Conservation (phyloP, 495 filamentous ascomycete genomes). For the Xylaria castorea region DNA sequence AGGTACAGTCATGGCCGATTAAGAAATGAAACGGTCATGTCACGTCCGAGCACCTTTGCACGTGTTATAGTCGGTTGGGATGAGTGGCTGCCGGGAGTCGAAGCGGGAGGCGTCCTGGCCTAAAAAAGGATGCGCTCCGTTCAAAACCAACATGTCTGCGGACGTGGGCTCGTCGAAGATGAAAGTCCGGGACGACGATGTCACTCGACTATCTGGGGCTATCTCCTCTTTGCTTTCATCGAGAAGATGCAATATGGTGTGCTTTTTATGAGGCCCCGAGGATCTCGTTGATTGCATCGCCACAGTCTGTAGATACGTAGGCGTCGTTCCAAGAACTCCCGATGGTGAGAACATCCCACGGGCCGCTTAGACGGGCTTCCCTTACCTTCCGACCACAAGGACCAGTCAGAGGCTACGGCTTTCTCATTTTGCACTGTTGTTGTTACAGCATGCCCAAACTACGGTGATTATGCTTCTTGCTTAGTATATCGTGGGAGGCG, state of each 20-base stretch:
- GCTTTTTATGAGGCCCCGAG: neutral
- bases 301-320: neutral
- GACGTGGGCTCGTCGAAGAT: neutral
- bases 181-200: neutral
- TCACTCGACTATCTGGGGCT: neutral
- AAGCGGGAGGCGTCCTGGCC: neutral
- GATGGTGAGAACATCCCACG: neutral
- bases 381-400: neutral
- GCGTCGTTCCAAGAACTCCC: neutral
- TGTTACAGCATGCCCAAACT: neutral
- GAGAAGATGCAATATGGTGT: neutral
- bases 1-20: neutral
- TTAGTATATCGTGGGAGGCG: neutral
- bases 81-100: neutral
- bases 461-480: neutral
- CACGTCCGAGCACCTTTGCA: neutral
- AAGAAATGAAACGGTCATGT: neutral
- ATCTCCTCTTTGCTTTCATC: neutral
- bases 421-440: neutral
- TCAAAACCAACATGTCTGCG: neutral
- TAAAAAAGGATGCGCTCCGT: neutral
- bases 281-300: neutral
- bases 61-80: neutral
- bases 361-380: neutral
- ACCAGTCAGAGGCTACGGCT: neutral